phyloP scores from a whole-genome alignment of 192 early-diverging fungal genomes.

The Chytriomyces sp. region DNA sequence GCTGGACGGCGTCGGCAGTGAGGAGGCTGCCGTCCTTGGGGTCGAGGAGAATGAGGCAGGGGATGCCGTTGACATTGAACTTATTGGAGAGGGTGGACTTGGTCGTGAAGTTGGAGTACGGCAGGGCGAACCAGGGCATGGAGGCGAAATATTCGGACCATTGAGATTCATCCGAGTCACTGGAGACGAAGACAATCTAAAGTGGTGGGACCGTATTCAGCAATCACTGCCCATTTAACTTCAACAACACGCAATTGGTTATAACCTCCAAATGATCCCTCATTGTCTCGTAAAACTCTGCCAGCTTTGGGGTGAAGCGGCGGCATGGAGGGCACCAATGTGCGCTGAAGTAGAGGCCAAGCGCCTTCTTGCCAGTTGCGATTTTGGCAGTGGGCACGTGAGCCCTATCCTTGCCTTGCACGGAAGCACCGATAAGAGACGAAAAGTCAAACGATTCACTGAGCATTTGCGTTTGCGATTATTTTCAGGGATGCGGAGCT shows the following conservation, averaged over 20 bases:
- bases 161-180: neutral
- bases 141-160: neutral
- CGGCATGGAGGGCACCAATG: conserved; percentile 12
- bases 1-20: neutral
- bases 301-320: neutral
- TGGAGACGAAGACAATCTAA: conserved; percentile 15
- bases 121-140: conserved; percentile 10
- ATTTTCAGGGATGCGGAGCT: no score
- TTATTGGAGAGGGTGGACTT: neutral
- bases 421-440: no score
- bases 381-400: neutral
- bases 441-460: no score
- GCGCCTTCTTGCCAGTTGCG: neutral
- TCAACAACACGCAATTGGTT: no score
- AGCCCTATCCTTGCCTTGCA: no score
- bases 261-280: no score
- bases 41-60: no score
- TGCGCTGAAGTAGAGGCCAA: conserved; percentile 6
- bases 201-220: neutral
- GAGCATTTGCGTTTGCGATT: no score
- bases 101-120: neutral
- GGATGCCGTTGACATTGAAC: neutral
- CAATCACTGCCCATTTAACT: neutral
- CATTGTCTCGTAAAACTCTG: conserved; percentile 4
- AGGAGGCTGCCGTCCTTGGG: neutral